Base-by-base conservation (phyloP, 257 asterid genomes). In the Galeopsis tetrahit region DNA sequence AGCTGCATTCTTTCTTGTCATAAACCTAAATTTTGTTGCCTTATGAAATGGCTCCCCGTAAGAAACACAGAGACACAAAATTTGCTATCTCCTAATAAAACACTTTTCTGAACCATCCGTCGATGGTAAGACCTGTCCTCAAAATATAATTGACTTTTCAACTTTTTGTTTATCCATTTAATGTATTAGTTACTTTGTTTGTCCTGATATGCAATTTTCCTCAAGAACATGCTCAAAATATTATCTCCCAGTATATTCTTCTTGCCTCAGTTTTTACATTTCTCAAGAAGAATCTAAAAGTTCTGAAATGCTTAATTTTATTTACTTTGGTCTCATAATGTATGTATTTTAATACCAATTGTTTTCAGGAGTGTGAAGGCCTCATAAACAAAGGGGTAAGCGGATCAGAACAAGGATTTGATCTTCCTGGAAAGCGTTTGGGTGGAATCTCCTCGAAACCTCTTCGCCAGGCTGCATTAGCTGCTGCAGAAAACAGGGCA, bases 401-500 rank as follows among this genome's bases (percentile, higher is more conserved):
- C 73, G 99, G 97, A 71, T 59, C 91, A 14, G 96, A 88, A 36
- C 75, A 87, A 68, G 99, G 99, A 51, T 94, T 94, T 77, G 97
- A 94, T 85, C 89, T 89, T 71, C 90, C 94, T 44, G 99, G 99
- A 78, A 87, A 48, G 79, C 90, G 89, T 38, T 82, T 94, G 87
- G 97, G 97, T 13, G 99, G 99, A 40, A 75, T 13, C 74, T 77
- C 81, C 51, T 83, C 59, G 14, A 87, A 85, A 69, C 85, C 83
- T 63, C 92, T 91, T 17, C 90, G 85, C 69, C 79, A 81, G 79
- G 81, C 85, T 72, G 87, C 88, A 36, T 81, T 88, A 55, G 69
- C 90, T 74, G 97, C 97, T 69, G 97, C 99, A 49, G 96, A 94
- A 83, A 91, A 84, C 72, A 84, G 99, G 73, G 90, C 86, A 52